These are phyloP conservation scores for Penicillium alfredii DNA, from an alignment of 495 filamentous ascomycete species.

Conservation along the genomic window DNA sequence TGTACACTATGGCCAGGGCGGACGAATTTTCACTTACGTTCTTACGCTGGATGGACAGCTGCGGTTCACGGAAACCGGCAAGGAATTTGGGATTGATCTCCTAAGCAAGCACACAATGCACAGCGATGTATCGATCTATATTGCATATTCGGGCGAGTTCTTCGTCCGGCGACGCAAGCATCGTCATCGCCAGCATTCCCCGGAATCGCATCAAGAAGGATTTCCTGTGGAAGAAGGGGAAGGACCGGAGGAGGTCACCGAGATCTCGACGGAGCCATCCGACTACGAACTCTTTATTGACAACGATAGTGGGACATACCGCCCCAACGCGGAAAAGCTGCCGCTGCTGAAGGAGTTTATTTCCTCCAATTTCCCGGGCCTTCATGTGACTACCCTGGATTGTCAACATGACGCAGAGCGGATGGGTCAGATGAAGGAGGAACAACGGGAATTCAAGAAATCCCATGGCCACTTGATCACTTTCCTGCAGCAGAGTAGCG, in stretches of 20 bases:
- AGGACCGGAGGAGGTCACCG: conserved; percentile 29
- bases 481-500: conserved; percentile 59
- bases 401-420: conserved; percentile 59
- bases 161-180: conserved; percentile 67
- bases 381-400: conserved; percentile 64
- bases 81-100: conserved; percentile 89
- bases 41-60: conserved; percentile 79
- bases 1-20: conserved; percentile 76
- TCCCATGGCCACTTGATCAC: conserved; percentile 53
- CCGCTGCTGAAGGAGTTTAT: conserved; percentile 65
- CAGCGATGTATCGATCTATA: conserved; percentile 80
- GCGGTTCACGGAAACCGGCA: conserved; percentile 90
- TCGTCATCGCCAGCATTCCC: conserved; percentile 26
- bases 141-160: conserved; percentile 90
- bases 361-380: conserved; percentile 61
- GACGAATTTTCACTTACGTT: conserved; percentile 86
- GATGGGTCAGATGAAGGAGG: conserved; percentile 55
- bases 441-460: conserved; percentile 59
- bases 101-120: conserved; percentile 95
- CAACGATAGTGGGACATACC: conserved; percentile 91
- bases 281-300: conserved; percentile 88
- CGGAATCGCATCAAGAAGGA: conserved; percentile 6
- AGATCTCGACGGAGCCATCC: conserved; percentile 48
- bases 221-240: conserved; percentile 42
- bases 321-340: conserved; percentile 70